Percentiles rank a stretch among this genome's conserved stretches.
Conservation (phyloP, 73 alveolate species). For the Paramecium caudatum region DNA sequence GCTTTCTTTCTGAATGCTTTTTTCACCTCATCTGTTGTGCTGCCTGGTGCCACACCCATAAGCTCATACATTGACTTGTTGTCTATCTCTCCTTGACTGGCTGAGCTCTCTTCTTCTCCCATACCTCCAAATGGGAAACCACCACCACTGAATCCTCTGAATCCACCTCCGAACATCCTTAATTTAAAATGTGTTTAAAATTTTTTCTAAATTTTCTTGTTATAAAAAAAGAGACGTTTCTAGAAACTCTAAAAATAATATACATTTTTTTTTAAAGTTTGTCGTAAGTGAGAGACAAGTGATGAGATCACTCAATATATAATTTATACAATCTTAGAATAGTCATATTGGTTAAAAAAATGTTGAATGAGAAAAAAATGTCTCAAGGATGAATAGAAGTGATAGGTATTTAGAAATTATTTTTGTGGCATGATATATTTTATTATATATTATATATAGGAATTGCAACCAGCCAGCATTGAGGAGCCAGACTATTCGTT, state of each 20-base stretch:
- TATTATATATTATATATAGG: no score
- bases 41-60: slow-evolving; percentile 89
- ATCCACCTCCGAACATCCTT: slow-evolving; percentile 80
- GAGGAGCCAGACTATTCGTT: no score
- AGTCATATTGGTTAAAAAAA: no score
- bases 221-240: slow-evolving; percentile 60
- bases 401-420: no score
- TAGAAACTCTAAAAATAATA: slow-evolving; percentile 32
- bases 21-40: slow-evolving; percentile 89
- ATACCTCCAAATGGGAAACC: slow-evolving; percentile 68
- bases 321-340: no score
- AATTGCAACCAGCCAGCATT: no score
- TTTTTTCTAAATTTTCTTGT: slow-evolving; percentile 5
- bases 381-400: no score
- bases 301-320: no score
- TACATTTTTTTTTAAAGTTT: not conserved
- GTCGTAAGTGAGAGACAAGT: no score
- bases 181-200: slow-evolving; percentile 1
- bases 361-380: no score
- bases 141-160: slow-evolving; percentile 68
- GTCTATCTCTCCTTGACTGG: slow-evolving; percentile 93
- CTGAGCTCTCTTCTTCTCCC: slow-evolving; percentile 78
- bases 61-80: slow-evolving; percentile 90
- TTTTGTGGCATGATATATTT: no score
- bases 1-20: slow-evolving; percentile 94